These are phyloP conservation scores for Yamadazyma sp. DNA, from an alignment of 1,139 yeast species.

Conservation along the genomic window DNA sequence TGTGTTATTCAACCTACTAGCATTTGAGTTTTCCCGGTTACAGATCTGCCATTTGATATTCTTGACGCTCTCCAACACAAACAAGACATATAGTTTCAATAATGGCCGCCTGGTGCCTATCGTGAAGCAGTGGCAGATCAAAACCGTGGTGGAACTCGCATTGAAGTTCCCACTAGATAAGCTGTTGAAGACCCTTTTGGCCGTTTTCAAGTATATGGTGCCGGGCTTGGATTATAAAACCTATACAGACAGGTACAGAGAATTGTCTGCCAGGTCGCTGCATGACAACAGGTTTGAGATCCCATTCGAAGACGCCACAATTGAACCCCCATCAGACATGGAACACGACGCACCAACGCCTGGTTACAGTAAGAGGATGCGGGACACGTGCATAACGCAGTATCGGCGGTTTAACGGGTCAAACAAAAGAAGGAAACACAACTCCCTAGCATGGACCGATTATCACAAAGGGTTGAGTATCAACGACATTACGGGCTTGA, in stretches of 20 bases:
- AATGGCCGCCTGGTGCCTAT: slow-evolving; percentile 7
- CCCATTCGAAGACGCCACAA: slow-evolving; percentile 1
- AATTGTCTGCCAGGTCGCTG: neutral
- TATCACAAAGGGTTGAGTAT: slow-evolving; percentile 1
- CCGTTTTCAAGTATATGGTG: slow-evolving; percentile 23
- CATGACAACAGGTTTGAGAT: neutral
- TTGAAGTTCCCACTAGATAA: slow-evolving; percentile 37
- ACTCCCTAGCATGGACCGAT: neutral
- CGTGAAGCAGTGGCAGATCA: slow-evolving; percentile 37
- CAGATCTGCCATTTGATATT: slow-evolving; percentile 31
- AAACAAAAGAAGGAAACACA: slow-evolving; percentile 12
- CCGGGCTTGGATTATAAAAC: slow-evolving; percentile 24
- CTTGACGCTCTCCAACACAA: slow-evolving; percentile 19
- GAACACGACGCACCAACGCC: no score
- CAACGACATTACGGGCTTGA: slow-evolving; percentile 7
- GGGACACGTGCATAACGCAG: slow-evolving; percentile 11
- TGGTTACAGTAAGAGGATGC: neutral
- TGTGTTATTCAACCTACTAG: slow-evolving; percentile 28
- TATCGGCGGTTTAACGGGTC: slow-evolving; percentile 17
- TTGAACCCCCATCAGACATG: no score
- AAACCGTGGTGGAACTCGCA: slow-evolving; percentile 31
- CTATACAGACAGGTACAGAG: slow-evolving; percentile 4
- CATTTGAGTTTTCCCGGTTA: slow-evolving; percentile 36
- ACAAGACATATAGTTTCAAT: slow-evolving; percentile 13
- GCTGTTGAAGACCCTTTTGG: slow-evolving; percentile 25